A percentile compares a stretch with the other conserved stretches of the same genome.
These are phyloP conservation scores for Nepenthes gracilis DNA, from an alignment of 148 eudicot genomes.

Conservation along the genomic window DNA sequence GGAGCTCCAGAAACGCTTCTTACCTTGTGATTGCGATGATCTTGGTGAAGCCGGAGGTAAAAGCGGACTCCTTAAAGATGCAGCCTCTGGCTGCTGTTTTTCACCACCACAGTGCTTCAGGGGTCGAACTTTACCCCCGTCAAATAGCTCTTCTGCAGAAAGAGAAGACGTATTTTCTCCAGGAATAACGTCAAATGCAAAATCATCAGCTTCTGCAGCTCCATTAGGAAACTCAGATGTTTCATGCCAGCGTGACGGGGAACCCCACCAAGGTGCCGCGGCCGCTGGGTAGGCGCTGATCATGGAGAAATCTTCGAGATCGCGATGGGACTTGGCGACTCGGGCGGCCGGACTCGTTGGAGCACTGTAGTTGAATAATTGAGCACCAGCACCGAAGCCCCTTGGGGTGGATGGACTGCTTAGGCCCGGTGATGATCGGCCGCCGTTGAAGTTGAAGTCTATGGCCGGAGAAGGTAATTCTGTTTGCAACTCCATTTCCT, in stretches of 20 bases:
- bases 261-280: neutral
- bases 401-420: conserved; percentile 3
- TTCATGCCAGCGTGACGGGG: neutral
- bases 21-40: conserved; percentile 12
- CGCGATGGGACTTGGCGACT: conserved; percentile 1
- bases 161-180: conserved; percentile 2
- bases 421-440: conserved; percentile 1
- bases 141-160: conserved; percentile 45
- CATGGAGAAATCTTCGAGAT: conserved; percentile 3
- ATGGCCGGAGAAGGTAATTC: neutral
- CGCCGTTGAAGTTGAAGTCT: conserved; percentile 8
- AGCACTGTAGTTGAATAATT: conserved; percentile 7
- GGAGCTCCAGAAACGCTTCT: conserved; percentile 5
- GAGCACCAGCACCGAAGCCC: neutral
- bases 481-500: too few species aligned
- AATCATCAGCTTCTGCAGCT: conserved; percentile 6
- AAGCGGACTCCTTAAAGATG: neutral
- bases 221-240: neutral
- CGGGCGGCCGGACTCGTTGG: conserved; percentile 8
- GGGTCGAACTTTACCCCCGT: conserved; percentile 43
- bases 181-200: conserved; percentile 5
- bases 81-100: conserved; percentile 8
- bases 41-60: conserved; percentile 20
- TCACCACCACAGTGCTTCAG: too few species aligned
- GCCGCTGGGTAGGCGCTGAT: neutral